A percentile compares a stretch with the other conserved stretches of the same genome.
Conservation (phyloP, 768 basidiomycete genomes). For the Chalciporus sphaerocephalus region DNA sequence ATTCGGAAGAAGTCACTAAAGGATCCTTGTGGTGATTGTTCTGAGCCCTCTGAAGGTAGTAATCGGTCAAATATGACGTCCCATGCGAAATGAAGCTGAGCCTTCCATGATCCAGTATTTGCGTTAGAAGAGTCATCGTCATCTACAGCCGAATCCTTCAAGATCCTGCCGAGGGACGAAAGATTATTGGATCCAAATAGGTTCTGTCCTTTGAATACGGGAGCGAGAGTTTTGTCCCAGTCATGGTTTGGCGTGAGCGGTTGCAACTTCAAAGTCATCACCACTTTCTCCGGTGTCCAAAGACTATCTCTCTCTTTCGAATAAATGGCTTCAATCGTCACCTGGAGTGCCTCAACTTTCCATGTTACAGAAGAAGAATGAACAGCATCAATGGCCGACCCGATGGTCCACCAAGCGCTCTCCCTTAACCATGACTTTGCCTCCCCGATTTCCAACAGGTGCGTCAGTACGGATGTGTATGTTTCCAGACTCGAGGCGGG, state of each 20-base stretch:
- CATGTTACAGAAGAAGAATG: slow-evolving; percentile 59
- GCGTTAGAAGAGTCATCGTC: slow-evolving; percentile 52
- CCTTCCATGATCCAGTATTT: slow-evolving; percentile 68
- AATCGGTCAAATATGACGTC: slow-evolving; percentile 73
- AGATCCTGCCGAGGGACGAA: slow-evolving; percentile 61
- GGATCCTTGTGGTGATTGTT: slow-evolving; percentile 43
- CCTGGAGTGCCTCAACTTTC: slow-evolving; percentile 60
- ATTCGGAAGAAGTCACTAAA: slow-evolving; percentile 90
- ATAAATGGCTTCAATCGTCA: slow-evolving; percentile 50
- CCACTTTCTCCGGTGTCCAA: slow-evolving; percentile 91
- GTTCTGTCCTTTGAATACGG: slow-evolving; percentile 73
- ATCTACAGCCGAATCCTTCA: slow-evolving; percentile 65
- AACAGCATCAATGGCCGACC: slow-evolving; percentile 58
- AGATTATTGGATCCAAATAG: slow-evolving; percentile 72
- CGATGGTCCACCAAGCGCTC: slow-evolving; percentile 82
- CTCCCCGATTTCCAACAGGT: slow-evolving; percentile 67
- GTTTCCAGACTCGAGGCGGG: slow-evolving; percentile 53
- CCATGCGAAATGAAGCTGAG: slow-evolving; percentile 93
- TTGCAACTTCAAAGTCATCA: slow-evolving; percentile 71
- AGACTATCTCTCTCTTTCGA: slow-evolving; percentile 7
- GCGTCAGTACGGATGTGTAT: slow-evolving; percentile 54
- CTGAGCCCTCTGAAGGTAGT: slow-evolving; percentile 45
- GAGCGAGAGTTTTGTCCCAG: slow-evolving; percentile 62
- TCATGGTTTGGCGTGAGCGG: slow-evolving; percentile 51
- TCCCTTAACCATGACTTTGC: slow-evolving; percentile 90